Evolutionary conservation across 2,329 filamentous ascomycete species (phyloP).

Genomic region (Epichloe elymi): DNA sequence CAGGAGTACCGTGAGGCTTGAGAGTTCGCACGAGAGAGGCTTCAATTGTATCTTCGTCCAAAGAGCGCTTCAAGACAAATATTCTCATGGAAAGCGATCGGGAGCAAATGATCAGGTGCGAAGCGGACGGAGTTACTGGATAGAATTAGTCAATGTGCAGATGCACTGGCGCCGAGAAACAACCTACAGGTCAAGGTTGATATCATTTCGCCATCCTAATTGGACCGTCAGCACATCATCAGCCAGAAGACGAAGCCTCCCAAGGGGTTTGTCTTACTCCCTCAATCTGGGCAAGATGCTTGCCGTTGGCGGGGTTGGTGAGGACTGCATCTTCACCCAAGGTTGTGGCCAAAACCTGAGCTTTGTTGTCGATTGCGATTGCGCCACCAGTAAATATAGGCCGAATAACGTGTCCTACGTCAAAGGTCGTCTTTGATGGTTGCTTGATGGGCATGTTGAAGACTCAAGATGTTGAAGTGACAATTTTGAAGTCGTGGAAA

Average conservation of each 20-base stretch:
- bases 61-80: conserved; percentile 54
- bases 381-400: conserved; percentile 91
- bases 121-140: conserved; percentile 72
- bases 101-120: conserved; percentile 82
- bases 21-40: conserved; percentile 62
- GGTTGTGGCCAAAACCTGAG: conserved; percentile 72
- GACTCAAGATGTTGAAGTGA: neutral
- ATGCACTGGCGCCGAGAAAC: neutral
- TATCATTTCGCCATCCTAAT: conserved; percentile 63
- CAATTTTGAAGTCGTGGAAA: neutral
- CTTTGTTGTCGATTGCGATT: conserved; percentile 68
- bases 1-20: conserved; percentile 82
- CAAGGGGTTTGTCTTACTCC: conserved; percentile 41
- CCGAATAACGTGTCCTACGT: conserved; percentile 67
- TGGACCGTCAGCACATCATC: neutral
- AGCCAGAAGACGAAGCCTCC: neutral
- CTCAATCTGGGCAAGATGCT: conserved; percentile 73
- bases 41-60: conserved; percentile 44
- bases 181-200: conserved; percentile 55
- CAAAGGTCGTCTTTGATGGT: conserved; percentile 76
- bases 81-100: conserved; percentile 94
- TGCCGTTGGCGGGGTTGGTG: conserved; percentile 71
- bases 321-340: conserved; percentile 86
- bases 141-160: conserved; percentile 8
- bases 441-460: conserved; percentile 43